A percentile compares a stretch with the other conserved stretches of the same genome.
These are phyloP conservation scores for Citrullus mucosospermus DNA, from an alignment of 306 rosid species.

Conservation along the genomic window DNA sequence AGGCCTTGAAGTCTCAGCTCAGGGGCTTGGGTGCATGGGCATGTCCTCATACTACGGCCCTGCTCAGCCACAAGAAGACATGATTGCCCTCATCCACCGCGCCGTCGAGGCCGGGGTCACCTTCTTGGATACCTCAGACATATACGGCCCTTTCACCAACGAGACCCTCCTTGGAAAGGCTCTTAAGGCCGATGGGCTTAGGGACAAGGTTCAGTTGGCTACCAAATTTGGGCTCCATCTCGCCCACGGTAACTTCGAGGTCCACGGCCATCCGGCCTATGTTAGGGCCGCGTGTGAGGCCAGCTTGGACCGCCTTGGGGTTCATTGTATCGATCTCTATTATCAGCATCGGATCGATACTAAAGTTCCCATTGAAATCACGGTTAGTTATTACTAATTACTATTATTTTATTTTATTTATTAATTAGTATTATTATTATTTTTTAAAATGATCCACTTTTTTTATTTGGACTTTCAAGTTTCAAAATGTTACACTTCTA, in stretches of 20 bases:
- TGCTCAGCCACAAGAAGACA: constrained; percentile 46
- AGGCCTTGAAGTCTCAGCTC: constrained; percentile 44
- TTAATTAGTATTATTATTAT: too few species aligned
- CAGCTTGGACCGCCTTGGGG: constrained; percentile 47
- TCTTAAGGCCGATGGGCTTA: background rate
- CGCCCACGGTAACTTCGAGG: constrained; percentile 13
- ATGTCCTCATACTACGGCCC: constrained; percentile 66
- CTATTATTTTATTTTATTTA: too few species aligned
- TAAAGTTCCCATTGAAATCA: constrained; percentile 60
- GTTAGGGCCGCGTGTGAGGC: constrained; percentile 61
- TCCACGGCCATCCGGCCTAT: constrained; percentile 45
- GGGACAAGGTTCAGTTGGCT: constrained; percentile 41
- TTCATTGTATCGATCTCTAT: constrained; percentile 57
- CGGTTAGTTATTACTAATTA: constrained; percentile 17
- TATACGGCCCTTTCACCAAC: constrained; percentile 53
- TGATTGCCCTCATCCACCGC: constrained; percentile 55
- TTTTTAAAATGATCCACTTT: too few species aligned
- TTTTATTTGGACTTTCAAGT: too few species aligned
- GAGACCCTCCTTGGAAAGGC: constrained; percentile 12
- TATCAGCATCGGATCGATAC: constrained; percentile 60
- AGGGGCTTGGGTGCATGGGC: constrained; percentile 66
- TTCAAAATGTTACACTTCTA: too few species aligned
- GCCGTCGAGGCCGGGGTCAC: constrained; percentile 47
- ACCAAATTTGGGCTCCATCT: constrained; percentile 34
- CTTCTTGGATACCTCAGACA: constrained; percentile 48